Conservation (phyloP, 2,329 filamentous ascomycete genomes). For the Colletotrichum abscissum region DNA sequence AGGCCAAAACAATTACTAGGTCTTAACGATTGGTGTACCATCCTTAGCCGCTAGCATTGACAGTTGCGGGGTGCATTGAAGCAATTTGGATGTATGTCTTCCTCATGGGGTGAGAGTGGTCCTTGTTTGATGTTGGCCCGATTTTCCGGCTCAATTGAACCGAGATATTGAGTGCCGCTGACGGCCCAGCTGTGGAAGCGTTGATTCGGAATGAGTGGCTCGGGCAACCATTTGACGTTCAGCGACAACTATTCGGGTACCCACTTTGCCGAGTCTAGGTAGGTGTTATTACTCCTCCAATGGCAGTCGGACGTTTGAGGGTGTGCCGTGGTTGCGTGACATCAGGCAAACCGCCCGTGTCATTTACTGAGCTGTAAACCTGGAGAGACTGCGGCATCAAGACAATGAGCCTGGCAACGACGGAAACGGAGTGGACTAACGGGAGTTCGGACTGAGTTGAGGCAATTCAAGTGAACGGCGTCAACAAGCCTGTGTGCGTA, state of each 20-base stretch:
- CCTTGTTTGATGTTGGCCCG: background rate
- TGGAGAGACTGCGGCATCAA: too few species aligned
- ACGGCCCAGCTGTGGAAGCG: background rate
- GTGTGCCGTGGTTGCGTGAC: background rate
- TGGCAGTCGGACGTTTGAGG: background rate
- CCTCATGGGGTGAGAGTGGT: too few species aligned
- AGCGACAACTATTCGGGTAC: background rate
- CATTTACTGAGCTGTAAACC: background rate
- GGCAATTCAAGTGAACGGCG: too few species aligned
- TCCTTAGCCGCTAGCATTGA: background rate
- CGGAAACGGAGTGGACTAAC: background rate
- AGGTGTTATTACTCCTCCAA: slow-evolving; percentile 7
- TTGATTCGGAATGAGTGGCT: background rate
- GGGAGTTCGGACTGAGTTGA: too few species aligned
- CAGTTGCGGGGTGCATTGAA: background rate
- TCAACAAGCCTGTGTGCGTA: too few species aligned
- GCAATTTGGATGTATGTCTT: background rate
- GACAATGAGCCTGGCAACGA: background rate
- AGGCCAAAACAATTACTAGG: accelerated
- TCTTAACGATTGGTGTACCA: background rate
- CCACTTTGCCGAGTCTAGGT: background rate
- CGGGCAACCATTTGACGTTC: background rate
- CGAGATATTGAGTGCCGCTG: background rate
- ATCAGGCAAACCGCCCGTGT: background rate
- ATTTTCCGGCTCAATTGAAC: background rate